These are phyloP conservation scores for Apiotrichum montevideense DNA, from an alignment of 1,284 basidiomycete species.

Conservation along the genomic window DNA sequence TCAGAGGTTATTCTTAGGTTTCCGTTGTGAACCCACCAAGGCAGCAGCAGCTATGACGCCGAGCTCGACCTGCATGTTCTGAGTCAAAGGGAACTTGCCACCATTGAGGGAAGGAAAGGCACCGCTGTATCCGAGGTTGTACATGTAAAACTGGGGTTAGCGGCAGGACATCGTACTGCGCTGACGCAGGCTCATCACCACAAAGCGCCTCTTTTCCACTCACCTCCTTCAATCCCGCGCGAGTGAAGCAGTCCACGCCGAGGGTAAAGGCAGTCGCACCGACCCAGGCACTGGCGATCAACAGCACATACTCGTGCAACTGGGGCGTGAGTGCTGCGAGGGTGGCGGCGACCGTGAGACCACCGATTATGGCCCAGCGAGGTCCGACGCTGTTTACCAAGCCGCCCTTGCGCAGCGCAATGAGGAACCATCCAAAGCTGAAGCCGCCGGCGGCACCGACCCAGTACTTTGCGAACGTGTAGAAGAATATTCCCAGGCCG, in stretches of 20 bases:
- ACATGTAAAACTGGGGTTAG: conserved; percentile 70
- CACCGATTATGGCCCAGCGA: conserved; percentile 82
- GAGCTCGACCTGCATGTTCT: conserved; percentile 88
- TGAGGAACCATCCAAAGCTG: conserved; percentile 75
- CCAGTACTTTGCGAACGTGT: conserved; percentile 75
- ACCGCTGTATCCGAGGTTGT: conserved; percentile 69
- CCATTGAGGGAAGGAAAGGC: conserved; percentile 72
- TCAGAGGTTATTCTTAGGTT: conserved; percentile 1
- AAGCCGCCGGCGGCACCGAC: conserved; percentile 87
- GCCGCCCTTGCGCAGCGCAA: conserved; percentile 75
- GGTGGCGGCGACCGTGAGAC: conserved; percentile 54
- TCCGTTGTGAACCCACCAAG: conserved; percentile 28
- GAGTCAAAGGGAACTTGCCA: conserved; percentile 73
- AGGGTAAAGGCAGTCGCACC: conserved; percentile 89
- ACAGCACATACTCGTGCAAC: conserved; percentile 71
- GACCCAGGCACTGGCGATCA: conserved; percentile 66
- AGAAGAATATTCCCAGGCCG: conserved; percentile 76
- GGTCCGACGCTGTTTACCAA: conserved; percentile 66
- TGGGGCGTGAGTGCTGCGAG: conserved; percentile 60
- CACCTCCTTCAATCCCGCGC: conserved; percentile 77
- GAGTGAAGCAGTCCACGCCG: conserved; percentile 88
- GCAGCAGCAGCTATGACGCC: conserved; percentile 72
- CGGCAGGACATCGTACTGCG: neutral
- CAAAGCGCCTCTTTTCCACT: conserved; percentile 3
- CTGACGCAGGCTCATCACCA: conserved; percentile 14